These are phyloP conservation scores for Talaromyces sp. DNA, from an alignment of 2,329 filamentous ascomycete species.

Conservation along the genomic window DNA sequence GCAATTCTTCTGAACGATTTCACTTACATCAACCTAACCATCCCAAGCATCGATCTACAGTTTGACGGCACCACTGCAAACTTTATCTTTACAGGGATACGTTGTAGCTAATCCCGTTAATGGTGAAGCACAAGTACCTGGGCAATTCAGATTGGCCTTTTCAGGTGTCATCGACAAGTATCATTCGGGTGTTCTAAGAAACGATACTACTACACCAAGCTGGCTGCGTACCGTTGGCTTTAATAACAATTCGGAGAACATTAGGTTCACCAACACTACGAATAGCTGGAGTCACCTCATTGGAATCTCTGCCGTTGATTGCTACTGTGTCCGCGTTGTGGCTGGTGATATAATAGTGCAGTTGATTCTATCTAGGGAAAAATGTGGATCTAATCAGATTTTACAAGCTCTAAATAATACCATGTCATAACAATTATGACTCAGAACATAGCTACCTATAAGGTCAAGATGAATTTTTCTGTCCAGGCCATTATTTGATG, in stretches of 20 bases:
- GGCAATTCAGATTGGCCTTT: constrained; percentile 1
- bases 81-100: constrained; percentile 9
- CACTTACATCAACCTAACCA: not conserved
- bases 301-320: not conserved
- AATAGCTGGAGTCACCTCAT: not conserved
- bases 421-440: not conserved
- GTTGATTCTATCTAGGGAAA: not conserved
- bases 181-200: constrained; percentile 23
- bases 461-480: not conserved
- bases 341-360: not conserved
- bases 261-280: constrained; percentile 19
- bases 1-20: not conserved
- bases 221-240: constrained; percentile 24
- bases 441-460: not conserved
- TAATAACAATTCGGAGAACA: constrained; percentile 24
- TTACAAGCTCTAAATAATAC: too few relatives aligned
- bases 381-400: not conserved
- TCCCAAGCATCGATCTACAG: not conserved
- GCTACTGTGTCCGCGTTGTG: not conserved
- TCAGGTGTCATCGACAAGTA: constrained; percentile 17
- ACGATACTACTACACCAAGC: constrained; percentile 14
- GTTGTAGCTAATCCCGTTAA: not conserved
- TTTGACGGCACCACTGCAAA: constrained; percentile 8
- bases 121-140: not conserved
- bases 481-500: not conserved